Conservation (phyloP, 208 protist species). For the Acanthamoeba healyi region DNA sequence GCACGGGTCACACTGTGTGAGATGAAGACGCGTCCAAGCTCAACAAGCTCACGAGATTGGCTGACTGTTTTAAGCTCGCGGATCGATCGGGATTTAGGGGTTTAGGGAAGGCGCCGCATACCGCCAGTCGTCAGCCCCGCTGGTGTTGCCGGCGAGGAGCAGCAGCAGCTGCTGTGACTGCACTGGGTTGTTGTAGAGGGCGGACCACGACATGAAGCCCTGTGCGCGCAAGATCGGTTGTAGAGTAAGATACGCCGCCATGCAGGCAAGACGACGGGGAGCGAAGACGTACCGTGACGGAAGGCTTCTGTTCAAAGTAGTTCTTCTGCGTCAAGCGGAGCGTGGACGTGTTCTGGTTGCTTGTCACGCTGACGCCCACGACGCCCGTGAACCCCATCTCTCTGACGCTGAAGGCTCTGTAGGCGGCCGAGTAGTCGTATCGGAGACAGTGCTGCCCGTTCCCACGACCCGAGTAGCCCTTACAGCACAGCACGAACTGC, state of each 20-base stretch:
- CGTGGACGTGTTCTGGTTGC: background rate
- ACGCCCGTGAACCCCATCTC: background rate
- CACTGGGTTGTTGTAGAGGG: background rate
- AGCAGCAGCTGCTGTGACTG: background rate
- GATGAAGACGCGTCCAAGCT: too few species aligned
- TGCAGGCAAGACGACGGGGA: background rate
- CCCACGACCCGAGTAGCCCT: background rate
- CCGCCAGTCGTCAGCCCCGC: background rate
- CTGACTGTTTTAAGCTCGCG: background rate
- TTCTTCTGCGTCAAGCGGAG: background rate
- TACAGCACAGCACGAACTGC: constrained; percentile 30
- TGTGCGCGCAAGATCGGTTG: background rate
- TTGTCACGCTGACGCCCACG: background rate
- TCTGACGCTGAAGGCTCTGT: background rate
- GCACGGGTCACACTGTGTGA: too few species aligned
- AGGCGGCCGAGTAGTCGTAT: background rate
- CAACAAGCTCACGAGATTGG: background rate
- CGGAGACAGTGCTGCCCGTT: constrained; percentile 50
- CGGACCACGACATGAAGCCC: background rate
- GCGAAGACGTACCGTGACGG: background rate
- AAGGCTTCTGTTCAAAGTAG: background rate
- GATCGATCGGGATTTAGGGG: too few species aligned
- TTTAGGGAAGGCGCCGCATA: background rate
- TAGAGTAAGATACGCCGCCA: background rate
- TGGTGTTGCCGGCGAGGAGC: background rate